Conservation (phyloP, 371 early-diverging fungal genomes). For the Zychaea mexicana region DNA sequence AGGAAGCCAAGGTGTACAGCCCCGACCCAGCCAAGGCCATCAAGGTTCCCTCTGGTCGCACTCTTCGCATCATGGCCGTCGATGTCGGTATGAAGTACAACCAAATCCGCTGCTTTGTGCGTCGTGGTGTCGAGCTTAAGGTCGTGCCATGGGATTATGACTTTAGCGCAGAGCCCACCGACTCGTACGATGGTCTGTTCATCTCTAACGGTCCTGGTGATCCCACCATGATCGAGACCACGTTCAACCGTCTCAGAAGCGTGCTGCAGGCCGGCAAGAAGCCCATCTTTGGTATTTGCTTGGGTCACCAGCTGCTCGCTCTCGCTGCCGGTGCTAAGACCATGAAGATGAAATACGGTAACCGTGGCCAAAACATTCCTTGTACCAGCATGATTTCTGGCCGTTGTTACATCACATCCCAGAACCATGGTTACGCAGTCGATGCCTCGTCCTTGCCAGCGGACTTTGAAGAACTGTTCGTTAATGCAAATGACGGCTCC, state of each 20-base stretch:
- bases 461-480: slow-evolving; percentile 88
- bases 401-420: slow-evolving; percentile 96
- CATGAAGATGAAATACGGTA: slow-evolving; percentile 96
- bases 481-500: slow-evolving; percentile 97
- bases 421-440: slow-evolving; percentile 98
- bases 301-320: slow-evolving; percentile 95
- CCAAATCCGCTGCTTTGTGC: slow-evolving; percentile 95
- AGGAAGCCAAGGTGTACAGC: slow-evolving; percentile 73
- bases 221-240: slow-evolving; percentile 78
- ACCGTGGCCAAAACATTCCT: slow-evolving; percentile 98
- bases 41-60: slow-evolving; percentile 73
- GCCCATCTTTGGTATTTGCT: slow-evolving; percentile 98
- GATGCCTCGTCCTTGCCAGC: slow-evolving; percentile 78
- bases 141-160: slow-evolving; percentile 97
- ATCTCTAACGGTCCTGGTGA: slow-evolving; percentile 98
- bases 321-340: slow-evolving; percentile 93
- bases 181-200: slow-evolving; percentile 90
- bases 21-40: slow-evolving; percentile 67
- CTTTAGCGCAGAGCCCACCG: slow-evolving; percentile 67
- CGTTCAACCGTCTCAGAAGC: slow-evolving; percentile 72
- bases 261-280: slow-evolving; percentile 71
- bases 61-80: slow-evolving; percentile 85
- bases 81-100: slow-evolving; percentile 99
- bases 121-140: slow-evolving; percentile 90
- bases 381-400: slow-evolving; percentile 94